Evolutionary conservation across 768 basidiomycete genomes (phyloP).

Genomic region (Tulasnella sp.): DNA sequence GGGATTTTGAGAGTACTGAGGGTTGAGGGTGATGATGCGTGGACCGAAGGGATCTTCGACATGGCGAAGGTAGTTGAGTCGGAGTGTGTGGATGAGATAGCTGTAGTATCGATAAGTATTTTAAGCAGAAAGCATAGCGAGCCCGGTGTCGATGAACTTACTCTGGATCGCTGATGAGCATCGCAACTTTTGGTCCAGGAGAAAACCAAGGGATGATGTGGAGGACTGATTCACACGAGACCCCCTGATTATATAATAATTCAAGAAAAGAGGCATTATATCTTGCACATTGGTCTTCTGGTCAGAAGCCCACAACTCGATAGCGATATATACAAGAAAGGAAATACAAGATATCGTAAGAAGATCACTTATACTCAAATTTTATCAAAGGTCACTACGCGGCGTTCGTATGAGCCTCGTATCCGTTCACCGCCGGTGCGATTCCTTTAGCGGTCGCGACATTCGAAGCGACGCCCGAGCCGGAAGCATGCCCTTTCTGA

Average conservation of each 20-base stretch:
- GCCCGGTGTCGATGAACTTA: not conserved
- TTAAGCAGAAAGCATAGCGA: not conserved
- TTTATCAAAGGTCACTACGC: no score
- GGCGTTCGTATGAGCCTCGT: not conserved
- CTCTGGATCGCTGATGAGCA: conserved; percentile 15
- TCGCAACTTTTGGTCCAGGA: not conserved
- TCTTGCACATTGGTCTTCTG: no score
- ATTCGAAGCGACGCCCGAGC: not conserved
- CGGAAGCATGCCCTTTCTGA: not conserved
- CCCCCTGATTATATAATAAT: not conserved
- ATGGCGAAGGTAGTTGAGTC: conserved; percentile 77
- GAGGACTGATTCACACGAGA: not conserved
- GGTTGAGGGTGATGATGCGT: conserved; percentile 69
- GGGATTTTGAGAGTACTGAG: conserved; percentile 66
- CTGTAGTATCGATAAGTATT: conserved; percentile 24
- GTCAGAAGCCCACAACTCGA: no score
- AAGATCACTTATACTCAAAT: no score
- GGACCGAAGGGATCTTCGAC: conserved; percentile 79
- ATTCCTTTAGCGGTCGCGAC: not conserved
- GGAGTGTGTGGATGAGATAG: conserved; percentile 72
- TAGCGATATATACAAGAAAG: no score
- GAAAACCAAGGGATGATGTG: not conserved
- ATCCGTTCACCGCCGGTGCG: not conserved
- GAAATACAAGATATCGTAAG: no score
- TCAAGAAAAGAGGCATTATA: not conserved